phyloP scores from a whole-genome alignment of 768 basidiomycete species.

The Auricularia heimuer region DNA sequence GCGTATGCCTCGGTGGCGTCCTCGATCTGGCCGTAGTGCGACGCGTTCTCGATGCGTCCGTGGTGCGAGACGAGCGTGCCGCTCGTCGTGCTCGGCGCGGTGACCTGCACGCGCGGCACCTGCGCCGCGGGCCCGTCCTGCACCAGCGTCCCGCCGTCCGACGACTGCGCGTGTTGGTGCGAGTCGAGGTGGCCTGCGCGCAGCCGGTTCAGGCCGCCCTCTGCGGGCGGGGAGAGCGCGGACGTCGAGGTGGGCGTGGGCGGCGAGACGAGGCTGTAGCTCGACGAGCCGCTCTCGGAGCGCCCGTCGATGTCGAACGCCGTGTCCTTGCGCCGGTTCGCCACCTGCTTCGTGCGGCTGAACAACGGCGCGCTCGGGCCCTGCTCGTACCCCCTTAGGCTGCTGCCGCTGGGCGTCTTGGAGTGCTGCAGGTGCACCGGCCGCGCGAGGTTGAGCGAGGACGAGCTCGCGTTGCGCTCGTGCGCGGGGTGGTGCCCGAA shows the following conservation, averaged over 20 bases:
- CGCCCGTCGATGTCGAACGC: neutral
- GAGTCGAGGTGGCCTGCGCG: neutral
- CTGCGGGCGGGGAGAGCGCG: neutral
- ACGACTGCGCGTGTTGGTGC: neutral
- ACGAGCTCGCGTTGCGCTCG: neutral
- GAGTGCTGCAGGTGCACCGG: neutral
- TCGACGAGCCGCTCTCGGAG: neutral
- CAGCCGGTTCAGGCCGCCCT: neutral
- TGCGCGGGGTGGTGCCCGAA: neutral
- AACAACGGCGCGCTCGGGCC: neutral
- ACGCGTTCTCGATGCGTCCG: neutral
- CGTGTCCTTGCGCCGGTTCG: neutral
- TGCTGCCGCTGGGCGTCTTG: neutral
- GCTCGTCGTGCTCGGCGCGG: neutral
- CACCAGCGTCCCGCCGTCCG: neutral
- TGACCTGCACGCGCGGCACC: neutral
- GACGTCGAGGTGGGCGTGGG: neutral
- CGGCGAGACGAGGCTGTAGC: neutral
- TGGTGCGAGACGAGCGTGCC: neutral
- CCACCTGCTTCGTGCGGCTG: conserved; percentile 1
- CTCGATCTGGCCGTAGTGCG: neutral
- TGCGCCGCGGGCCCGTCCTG: neutral
- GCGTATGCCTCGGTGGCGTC: neutral
- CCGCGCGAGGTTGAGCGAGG: neutral
- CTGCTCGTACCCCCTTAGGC: neutral